phyloP scores from a whole-genome alignment of 192 early-diverging fungal species.

The Lobulomyces angularis region DNA sequence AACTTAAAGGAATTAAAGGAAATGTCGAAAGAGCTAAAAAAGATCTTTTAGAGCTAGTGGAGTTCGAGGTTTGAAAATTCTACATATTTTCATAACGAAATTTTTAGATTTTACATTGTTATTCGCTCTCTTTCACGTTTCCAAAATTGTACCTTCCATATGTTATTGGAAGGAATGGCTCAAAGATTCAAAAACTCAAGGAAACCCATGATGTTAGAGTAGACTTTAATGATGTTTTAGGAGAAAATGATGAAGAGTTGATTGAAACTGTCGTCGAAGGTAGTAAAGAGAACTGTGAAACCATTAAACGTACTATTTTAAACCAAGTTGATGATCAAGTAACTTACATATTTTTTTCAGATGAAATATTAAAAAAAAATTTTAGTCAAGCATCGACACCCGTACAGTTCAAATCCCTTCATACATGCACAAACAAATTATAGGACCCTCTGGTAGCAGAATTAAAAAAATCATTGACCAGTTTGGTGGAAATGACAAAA shows the following conservation, averaged over 20 bases:
- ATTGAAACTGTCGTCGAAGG: slow-evolving; percentile 31
- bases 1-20: slow-evolving; percentile 70
- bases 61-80: slow-evolving; percentile 47
- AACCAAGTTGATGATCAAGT: slow-evolving; percentile 37
- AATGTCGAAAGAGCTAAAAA: slow-evolving; percentile 65
- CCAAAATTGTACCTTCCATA: slow-evolving; percentile 54
- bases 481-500: slow-evolving; percentile 29
- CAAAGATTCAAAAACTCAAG: slow-evolving; percentile 63
- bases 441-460: slow-evolving; percentile 61
- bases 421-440: slow-evolving; percentile 64
- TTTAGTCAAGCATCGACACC: slow-evolving; percentile 10
- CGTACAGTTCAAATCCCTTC: slow-evolving; percentile 53
- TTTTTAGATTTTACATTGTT: slow-evolving; percentile 31
- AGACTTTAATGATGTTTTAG: slow-evolving; percentile 44
- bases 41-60: slow-evolving; percentile 70
- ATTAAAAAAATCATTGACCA: slow-evolving; percentile 54
- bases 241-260: slow-evolving; percentile 19
- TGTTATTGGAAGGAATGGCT: slow-evolving; percentile 65
- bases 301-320: slow-evolving; percentile 21
- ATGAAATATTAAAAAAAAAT: not conserved
- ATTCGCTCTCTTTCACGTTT: slow-evolving; percentile 49
- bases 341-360: slow-evolving; percentile 23
- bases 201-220: slow-evolving; percentile 59
- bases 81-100: not conserved
- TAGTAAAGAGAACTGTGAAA: slow-evolving; percentile 14